phyloP scores from a whole-genome alignment of 2,329 filamentous ascomycete species.

The Sclerotinia spermophila region DNA sequence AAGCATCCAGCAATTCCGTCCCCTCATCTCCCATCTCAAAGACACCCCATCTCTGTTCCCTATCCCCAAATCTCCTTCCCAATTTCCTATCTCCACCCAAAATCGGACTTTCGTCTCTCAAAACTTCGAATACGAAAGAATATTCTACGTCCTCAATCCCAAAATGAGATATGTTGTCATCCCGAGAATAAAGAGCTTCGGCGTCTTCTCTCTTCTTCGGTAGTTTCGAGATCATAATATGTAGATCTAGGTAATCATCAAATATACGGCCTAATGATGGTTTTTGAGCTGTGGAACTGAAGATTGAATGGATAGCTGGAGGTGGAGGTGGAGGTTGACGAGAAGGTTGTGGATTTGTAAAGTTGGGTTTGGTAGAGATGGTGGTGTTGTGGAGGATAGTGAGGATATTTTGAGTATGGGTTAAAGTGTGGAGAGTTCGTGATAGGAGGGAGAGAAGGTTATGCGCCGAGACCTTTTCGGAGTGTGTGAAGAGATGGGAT shows the following conservation, averaged over 20 bases:
- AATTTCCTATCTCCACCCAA: slow-evolving; percentile 3
- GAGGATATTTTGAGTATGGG: slow-evolving; percentile 45
- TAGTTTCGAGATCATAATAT: slow-evolving; percentile 49
- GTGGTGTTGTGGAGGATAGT: slow-evolving; percentile 54
- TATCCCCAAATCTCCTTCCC: slow-evolving; percentile 33
- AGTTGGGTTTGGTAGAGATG: slow-evolving; percentile 30
- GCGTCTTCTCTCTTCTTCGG: slow-evolving; percentile 43
- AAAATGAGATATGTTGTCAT: not conserved
- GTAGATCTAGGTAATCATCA: slow-evolving; percentile 51
- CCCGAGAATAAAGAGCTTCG: slow-evolving; percentile 35
- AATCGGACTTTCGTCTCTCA: slow-evolving; percentile 34
- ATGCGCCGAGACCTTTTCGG: slow-evolving; percentile 47
- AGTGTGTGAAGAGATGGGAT: slow-evolving; percentile 49
- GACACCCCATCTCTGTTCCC: slow-evolving; percentile 54
- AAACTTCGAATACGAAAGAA: slow-evolving; percentile 31
- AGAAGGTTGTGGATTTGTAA: not conserved
- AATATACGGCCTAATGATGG: slow-evolving; percentile 49
- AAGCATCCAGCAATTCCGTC: slow-evolving; percentile 42
- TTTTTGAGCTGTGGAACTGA: slow-evolving; percentile 27
- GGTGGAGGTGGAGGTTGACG: not conserved
- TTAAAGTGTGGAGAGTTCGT: slow-evolving; percentile 45
- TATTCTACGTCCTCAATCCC: slow-evolving; percentile 11
- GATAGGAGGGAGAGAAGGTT: slow-evolving; percentile 47
- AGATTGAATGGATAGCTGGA: slow-evolving; percentile 23
- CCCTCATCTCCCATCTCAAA: slow-evolving; percentile 43